Percentiles rank a stretch among this genome's conserved stretches.
phyloP scores from a whole-genome alignment of 140 eudicot species.

The Cichorium intybus region DNA sequence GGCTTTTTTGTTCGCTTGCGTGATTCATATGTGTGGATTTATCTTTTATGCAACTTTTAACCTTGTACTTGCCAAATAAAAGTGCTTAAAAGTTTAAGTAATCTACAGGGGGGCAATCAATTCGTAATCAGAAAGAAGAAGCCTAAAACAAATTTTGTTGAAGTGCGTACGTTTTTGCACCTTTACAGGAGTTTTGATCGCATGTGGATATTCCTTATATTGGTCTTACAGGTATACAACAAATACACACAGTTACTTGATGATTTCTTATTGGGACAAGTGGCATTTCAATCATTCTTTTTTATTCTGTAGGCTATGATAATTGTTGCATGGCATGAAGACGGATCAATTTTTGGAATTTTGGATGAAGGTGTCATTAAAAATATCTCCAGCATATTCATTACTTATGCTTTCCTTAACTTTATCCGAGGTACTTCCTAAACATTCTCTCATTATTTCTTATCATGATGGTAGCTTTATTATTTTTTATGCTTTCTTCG shows the following conservation, averaged over 20 bases:
- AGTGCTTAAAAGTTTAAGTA: neutral
- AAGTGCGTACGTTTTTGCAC: slow-evolving; percentile 94
- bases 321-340: slow-evolving; percentile 86
- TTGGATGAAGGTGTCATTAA: slow-evolving; percentile 58
- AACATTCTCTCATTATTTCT: neutral
- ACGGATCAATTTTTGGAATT: slow-evolving; percentile 52
- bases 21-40: slow-evolving; percentile 35
- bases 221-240: slow-evolving; percentile 81
- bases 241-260: neutral
- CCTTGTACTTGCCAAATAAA: neutral
- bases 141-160: slow-evolving; percentile 94
- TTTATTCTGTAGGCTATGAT: slow-evolving; percentile 73
- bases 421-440: slow-evolving; percentile 54
- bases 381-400: slow-evolving; percentile 79
- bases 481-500: slow-evolving; percentile 4
- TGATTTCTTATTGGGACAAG: slow-evolving; percentile 6
- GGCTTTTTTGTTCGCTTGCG: slow-evolving; percentile 81
- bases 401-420: slow-evolving; percentile 80
- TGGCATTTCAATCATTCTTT: neutral
- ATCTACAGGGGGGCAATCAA: slow-evolving; percentile 52
- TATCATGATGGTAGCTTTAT: neutral
- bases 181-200: slow-evolving; percentile 93
- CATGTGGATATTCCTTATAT: slow-evolving; percentile 89
- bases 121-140: slow-evolving; percentile 61
- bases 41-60: neutral